Conservation (phyloP, 2,329 filamentous ascomycete species). For the Pochonia chlamydosporia region DNA sequence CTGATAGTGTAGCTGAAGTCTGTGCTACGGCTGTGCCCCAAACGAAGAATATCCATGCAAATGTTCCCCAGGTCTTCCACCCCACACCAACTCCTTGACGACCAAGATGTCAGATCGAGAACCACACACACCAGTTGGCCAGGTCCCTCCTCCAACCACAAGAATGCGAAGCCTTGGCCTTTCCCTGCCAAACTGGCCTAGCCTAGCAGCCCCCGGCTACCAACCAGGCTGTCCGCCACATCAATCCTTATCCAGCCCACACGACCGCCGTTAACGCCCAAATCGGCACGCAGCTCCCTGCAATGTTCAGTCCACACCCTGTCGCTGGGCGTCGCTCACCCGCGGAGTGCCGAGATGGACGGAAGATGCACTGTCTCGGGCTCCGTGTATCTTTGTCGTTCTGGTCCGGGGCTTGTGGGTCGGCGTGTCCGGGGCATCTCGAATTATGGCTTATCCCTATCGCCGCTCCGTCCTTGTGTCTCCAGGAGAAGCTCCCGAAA, state of each 20-base stretch:
- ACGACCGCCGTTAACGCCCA: background rate
- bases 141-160: background rate
- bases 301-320: background rate
- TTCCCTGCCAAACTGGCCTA: too few relatives aligned
- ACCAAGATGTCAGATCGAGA: background rate
- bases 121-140: background rate
- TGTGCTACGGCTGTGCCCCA: background rate
- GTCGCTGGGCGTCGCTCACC: background rate
- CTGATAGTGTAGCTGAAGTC: background rate
- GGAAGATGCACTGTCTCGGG: conserved; percentile 5
- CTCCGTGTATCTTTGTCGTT: background rate
- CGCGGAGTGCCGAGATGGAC: conserved; percentile 6
- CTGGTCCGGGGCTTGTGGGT: background rate
- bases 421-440: background rate
- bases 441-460: background rate
- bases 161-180: too few relatives aligned
- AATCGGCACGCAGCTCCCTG: too few relatives aligned
- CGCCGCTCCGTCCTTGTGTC: background rate
- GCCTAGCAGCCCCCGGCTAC: background rate
- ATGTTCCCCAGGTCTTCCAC: background rate
- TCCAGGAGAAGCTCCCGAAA: background rate
- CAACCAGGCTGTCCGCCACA: background rate
- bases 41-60: background rate
- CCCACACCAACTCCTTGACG: too few relatives aligned
- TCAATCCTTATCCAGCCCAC: background rate